Base-by-base conservation (phyloP, 305 asterid genomes). In the Caryopteris hybrid region DNA sequence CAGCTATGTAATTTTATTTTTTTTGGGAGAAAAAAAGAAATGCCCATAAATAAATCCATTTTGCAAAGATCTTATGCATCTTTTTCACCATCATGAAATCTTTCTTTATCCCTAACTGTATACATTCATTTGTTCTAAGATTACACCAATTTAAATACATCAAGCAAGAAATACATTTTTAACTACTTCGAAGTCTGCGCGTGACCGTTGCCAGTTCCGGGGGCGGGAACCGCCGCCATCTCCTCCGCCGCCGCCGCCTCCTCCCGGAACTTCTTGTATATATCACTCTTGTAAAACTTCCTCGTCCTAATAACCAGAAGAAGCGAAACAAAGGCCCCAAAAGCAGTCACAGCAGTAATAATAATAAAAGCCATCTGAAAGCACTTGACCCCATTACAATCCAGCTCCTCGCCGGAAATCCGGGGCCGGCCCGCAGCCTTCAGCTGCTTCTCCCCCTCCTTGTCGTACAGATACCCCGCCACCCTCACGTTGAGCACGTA, bases 271-370 rank as follows among this genome's bases (percentile, higher is more conserved):
- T 75, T 88, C 81, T 77, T 82, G 25, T 91, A 88, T 12, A 91
- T 91, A 45, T 91, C 97, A 48, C 95, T 81, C 81, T 68, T 75
- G 39, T 91, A 91, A 69, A 91, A 88, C 77, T 77, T 85, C 69
- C 78, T 76, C 16, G 96, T 91, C 76, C 97, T 73, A 7, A 77
- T 3, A 73, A 86, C 96, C 81, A 91, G 66, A 2, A 86, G 60
- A 3, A 80, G 21, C 4, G 97, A 91, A 33, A 86, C 85, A 0
- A 82, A 14, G 0, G 95, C 87, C 0, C 97, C 97, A 11, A 86
- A 85, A 4, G 71, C 78, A 0, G 97, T 91, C 21, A 64, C 96
- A 0, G 69, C 87, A 0, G 97, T 74, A 6, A 91, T 85, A 17
- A 91, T 85, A 8, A 88, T 3, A 58, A 91, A 91, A 51, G 95